Percentiles rank a stretch among this genome's conserved stretches.
phyloP scores from a whole-genome alignment of 768 basidiomycete genomes.

The Jaapia argillacea region DNA sequence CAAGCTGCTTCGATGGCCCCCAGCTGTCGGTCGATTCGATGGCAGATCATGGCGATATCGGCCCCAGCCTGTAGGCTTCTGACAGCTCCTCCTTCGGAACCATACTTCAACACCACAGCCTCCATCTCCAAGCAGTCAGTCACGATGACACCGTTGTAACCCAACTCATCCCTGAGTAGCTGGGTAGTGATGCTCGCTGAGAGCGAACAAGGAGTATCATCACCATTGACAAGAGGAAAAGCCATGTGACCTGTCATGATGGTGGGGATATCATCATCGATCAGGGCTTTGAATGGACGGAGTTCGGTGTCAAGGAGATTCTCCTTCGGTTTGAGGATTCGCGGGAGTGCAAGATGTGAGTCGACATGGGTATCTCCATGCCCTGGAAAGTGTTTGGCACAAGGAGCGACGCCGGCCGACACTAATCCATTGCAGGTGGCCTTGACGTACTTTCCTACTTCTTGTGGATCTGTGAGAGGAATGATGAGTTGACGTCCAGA shows the following conservation, averaged over 20 bases:
- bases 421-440: slow-evolving; percentile 41
- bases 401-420: slow-evolving; percentile 42
- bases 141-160: slow-evolving; percentile 50
- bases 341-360: slow-evolving; percentile 57
- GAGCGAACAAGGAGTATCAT: slow-evolving; percentile 49
- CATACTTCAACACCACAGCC: slow-evolving; percentile 44
- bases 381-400: slow-evolving; percentile 64
- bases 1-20: slow-evolving; percentile 44
- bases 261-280: slow-evolving; percentile 33
- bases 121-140: slow-evolving; percentile 77
- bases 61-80: slow-evolving; percentile 50
- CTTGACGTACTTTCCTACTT: slow-evolving; percentile 37
- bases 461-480: slow-evolving; percentile 34
- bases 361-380: slow-evolving; percentile 69
- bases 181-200: slow-evolving; percentile 40
- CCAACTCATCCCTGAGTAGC: slow-evolving; percentile 39
- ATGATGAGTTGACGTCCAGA: neutral
- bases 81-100: slow-evolving; percentile 44
- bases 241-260: slow-evolving; percentile 75
- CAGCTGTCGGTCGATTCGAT: slow-evolving; percentile 41
- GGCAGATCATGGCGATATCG: slow-evolving; percentile 71
- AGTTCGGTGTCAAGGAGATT: slow-evolving; percentile 40
- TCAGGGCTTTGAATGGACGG: slow-evolving; percentile 43
- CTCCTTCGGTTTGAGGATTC: slow-evolving; percentile 38
- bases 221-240: slow-evolving; percentile 43